Evolutionary conservation across 139 green algal genomes (phyloP).

Genomic region (Axilococcus clingmanii): DNA sequence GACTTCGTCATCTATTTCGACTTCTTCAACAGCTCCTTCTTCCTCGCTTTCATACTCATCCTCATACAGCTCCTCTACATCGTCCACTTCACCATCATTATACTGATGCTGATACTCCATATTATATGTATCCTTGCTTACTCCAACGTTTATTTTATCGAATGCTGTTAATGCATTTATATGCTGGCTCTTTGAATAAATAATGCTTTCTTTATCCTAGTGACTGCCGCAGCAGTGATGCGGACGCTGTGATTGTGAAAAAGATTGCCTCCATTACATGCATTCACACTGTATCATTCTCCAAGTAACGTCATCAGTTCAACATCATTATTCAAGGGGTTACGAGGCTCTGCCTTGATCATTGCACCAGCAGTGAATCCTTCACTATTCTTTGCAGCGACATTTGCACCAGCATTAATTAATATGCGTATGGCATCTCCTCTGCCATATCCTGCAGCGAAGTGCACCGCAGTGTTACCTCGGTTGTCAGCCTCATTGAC

Average conservation of each 20-base stretch:
- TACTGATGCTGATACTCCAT: too few species aligned
- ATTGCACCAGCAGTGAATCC: slow-evolving; percentile 67
- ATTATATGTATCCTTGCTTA: too few species aligned
- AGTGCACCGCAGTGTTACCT: slow-evolving; percentile 65
- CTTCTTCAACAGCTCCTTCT: slow-evolving; percentile 11
- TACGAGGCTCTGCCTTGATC: slow-evolving; percentile 44
- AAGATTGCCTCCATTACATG: too few species aligned
- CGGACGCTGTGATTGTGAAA: too few species aligned
- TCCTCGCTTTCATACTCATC: slow-evolving; percentile 1
- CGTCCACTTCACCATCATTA: too few species aligned
- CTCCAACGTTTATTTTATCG: too few species aligned
- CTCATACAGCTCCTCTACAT: not conserved
- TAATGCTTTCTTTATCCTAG: too few species aligned
- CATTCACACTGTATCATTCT: too few species aligned
- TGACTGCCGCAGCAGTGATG: too few species aligned
- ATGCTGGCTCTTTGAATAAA: too few species aligned
- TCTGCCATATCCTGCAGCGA: slow-evolving; percentile 63
- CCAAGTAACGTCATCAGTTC: too few species aligned
- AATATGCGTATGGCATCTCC: slow-evolving; percentile 39
- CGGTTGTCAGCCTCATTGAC: slow-evolving; percentile 40
- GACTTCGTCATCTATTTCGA: slow-evolving; percentile 16
- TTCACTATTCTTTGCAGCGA: slow-evolving; percentile 40
- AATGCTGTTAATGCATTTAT: too few species aligned
- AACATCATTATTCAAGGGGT: slow-evolving; percentile 43
- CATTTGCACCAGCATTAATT: slow-evolving; percentile 51